Evolutionary conservation across 2,329 filamentous ascomycete genomes (phyloP).

Genomic region (Verticillium zaregamsianum): DNA sequence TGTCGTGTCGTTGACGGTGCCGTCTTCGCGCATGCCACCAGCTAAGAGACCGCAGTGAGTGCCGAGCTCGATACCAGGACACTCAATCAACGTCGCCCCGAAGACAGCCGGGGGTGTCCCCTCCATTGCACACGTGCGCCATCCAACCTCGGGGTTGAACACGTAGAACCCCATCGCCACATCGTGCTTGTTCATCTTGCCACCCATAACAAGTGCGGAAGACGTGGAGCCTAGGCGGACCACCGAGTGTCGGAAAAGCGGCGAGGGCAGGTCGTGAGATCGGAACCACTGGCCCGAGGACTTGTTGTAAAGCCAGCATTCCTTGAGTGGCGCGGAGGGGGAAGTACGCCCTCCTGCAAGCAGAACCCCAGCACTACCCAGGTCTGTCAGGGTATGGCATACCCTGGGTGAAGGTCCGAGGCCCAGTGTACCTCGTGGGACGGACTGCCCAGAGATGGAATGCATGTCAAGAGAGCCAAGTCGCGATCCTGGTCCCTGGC

Average conservation of each 20-base stretch:
- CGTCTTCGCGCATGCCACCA: constrained; percentile 67
- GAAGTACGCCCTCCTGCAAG: constrained; percentile 77
- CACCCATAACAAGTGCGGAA: constrained; percentile 57
- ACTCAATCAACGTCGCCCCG: constrained; percentile 35
- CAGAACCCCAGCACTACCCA: constrained; percentile 55
- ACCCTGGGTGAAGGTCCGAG: constrained; percentile 48
- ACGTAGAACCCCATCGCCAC: constrained; percentile 51
- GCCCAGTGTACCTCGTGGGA: constrained; percentile 12
- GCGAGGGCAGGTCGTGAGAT: constrained; percentile 60
- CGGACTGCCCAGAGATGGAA: constrained; percentile 8
- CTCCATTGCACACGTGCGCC: constrained; percentile 36
- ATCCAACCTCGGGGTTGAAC: constrained; percentile 43
- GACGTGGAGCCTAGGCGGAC: constrained; percentile 44
- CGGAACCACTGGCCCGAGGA: constrained; percentile 54
- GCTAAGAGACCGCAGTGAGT: constrained; percentile 57
- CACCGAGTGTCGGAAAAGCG: constrained; percentile 72
- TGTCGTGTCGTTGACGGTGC: constrained; percentile 56
- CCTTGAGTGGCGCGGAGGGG: constrained; percentile 61
- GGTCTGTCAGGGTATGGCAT: constrained; percentile 71
- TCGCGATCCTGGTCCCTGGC: constrained; percentile 38
- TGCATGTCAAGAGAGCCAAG: constrained; percentile 50
- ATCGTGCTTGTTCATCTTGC: constrained; percentile 46
- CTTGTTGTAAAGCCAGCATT: constrained; percentile 71
- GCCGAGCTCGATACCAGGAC: constrained; percentile 16
- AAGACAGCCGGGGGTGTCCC: constrained; percentile 36